Conservation (phyloP, 2,329 filamentous ascomycete genomes). For the Xylariaceae sp. region DNA sequence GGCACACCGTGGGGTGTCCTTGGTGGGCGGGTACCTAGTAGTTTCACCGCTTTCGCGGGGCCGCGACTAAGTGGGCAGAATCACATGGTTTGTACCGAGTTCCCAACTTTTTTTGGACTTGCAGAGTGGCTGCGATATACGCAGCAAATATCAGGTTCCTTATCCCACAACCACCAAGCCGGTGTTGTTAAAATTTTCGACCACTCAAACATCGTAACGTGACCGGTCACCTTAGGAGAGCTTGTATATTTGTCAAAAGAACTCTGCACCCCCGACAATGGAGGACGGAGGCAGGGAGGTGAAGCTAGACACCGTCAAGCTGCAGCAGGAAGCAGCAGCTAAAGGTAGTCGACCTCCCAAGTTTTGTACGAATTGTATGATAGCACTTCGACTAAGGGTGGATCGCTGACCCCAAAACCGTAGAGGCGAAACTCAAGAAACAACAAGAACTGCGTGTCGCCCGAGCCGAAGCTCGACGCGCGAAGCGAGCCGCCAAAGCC, state of each 20-base stretch:
- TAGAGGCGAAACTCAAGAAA: constrained; percentile 28
- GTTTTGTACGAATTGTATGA: too few species aligned
- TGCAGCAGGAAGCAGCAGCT: constrained; percentile 18
- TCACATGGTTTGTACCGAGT: too few species aligned
- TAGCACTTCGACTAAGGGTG: too few species aligned
- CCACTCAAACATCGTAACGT: not conserved
- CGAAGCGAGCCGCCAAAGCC: constrained; percentile 33
- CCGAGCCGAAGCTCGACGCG: constrained; percentile 30
- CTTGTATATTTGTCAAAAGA: too few species aligned
- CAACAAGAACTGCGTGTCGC: constrained; percentile 24
- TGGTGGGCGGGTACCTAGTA: not conserved
- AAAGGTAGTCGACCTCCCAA: constrained; percentile 22
- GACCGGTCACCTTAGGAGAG: too few species aligned
- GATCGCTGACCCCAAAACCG: constrained; percentile 10
- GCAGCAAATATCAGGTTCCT: too few species aligned
- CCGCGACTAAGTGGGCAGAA: constrained; percentile 15
- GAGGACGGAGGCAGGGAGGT: constrained; percentile 18
- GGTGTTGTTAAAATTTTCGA: too few species aligned
- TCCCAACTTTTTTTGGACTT: constrained; percentile 11
- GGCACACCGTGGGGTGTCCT: not conserved
- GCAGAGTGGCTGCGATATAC: not conserved
- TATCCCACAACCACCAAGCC: too few species aligned
- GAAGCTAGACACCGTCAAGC: constrained; percentile 23
- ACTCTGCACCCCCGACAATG: constrained; percentile 17
- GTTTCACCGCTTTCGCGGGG: constrained; percentile 15